These are phyloP conservation scores for Isoetes taiwanensis DNA, from an alignment of 75 land plant genomes.

Conservation along the genomic window DNA sequence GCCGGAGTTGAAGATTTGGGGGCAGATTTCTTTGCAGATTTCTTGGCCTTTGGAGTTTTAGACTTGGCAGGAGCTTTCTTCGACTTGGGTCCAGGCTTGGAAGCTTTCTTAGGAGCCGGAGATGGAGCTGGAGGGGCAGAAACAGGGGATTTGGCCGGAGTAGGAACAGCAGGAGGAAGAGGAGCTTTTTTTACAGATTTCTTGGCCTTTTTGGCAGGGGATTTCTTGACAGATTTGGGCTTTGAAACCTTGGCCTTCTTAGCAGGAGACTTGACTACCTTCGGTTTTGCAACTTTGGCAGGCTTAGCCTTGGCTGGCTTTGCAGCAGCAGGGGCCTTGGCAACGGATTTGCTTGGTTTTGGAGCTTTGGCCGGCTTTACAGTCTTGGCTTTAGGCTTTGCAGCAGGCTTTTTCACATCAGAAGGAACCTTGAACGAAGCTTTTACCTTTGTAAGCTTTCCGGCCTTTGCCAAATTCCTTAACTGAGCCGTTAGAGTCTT, in stretches of 20 bases:
- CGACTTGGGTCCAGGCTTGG: too few relatives aligned
- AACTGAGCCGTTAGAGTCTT: conserved; percentile 10
- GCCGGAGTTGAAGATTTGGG: too few relatives aligned
- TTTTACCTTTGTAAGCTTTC: conserved; percentile 10
- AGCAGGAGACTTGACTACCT: too few relatives aligned
- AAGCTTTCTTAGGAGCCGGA: too few relatives aligned
- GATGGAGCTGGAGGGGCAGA: too few relatives aligned
- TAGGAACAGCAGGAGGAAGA: background rate
- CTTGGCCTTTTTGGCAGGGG: background rate
- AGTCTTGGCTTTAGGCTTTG: too few relatives aligned
- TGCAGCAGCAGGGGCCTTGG: background rate
- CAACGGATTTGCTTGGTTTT: background rate
- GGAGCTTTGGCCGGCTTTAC: background rate
- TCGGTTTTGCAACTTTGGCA: too few relatives aligned
- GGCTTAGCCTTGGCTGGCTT: background rate
- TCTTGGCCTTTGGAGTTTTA: too few relatives aligned
- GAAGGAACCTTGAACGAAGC: conserved; percentile 12
- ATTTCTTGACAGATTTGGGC: background rate
- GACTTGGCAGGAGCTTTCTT: too few relatives aligned
- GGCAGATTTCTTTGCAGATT: too few relatives aligned
- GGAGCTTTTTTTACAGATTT: background rate
- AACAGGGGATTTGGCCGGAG: too few relatives aligned
- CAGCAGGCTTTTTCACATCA: too few relatives aligned
- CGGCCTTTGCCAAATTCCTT: background rate
- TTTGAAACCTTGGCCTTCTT: background rate